Evolutionary conservation across 768 basidiomycete species (phyloP), one percentile per base, ranked within the genome.

Genomic region (Xerocomus potaroensis): DNA sequence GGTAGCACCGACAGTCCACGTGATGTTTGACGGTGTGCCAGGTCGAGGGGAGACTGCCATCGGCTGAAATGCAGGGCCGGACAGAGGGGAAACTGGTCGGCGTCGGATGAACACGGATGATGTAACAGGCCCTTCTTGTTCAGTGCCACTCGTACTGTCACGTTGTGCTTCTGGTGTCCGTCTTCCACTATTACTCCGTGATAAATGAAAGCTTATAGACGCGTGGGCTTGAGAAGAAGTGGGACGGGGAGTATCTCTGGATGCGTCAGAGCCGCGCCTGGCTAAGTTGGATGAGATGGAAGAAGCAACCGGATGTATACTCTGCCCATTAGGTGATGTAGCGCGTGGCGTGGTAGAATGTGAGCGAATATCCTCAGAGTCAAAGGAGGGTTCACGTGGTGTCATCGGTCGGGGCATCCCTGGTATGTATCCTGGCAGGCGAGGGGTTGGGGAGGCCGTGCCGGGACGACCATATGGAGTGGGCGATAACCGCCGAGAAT

Each of bases 371-470:
- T 89, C 86, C 45, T 91, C 88, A 23, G 74, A 61, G 39, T 90
- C 90, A 46, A 72, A 70, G 26, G 77, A 69, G 6, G 69, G 57
- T 53, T 88, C 85, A 46, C 81, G 83, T n/a, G 90, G 90, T 6
- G 90, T 91, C 85, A 91, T 90, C 15, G 90, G 90, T 33, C 90
- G 73, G 18, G 87, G 86, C 90, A 92, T 92, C 10, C 90, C 90
- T 19, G 90, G 90, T 47, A 90, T 81, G 65, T 92, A 92, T 12
- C 90, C 90, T 45, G 90, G 89, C 18, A 88, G 60, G 32, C 79
- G 73, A 34, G 77, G 74, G 0, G 68, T 66, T 26, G 77, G 76
- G 24, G 77, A 78, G n/a, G 66, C 64, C 12, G 71, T 68, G 3
- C 72, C 78, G 35, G 79, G 77, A 37, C 79, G 68, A 49, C 68